Evolutionary conservation across 305 asterid species (phyloP), one percentile per base, ranked within the genome.

Genomic region (Fraxinus velutina): DNA sequence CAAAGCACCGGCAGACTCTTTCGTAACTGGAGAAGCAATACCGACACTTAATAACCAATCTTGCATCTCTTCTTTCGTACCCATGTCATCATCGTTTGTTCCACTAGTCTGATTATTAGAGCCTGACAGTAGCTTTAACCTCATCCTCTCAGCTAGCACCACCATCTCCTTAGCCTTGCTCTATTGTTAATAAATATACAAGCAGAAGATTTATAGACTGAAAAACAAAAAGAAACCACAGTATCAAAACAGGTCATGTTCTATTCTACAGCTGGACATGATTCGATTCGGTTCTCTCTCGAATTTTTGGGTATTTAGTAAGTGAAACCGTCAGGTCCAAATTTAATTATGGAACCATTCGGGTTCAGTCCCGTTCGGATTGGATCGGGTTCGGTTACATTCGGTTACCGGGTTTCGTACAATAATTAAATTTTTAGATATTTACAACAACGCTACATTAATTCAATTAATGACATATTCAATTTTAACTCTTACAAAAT

Each of bases 141-240:
- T 91, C 99, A 95, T 95, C 88, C 90, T 95, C 93, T 95, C 99
- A 30, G 99, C 99, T 75, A 95, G 91, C 86, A 86, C 86, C 90
- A 95, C 99, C 99, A 95, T 95, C 88, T 95, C 98, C 89, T 92
- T 92, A 47, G 98, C 99, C 80, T 95, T 95, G 68, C 94, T 89
- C 98, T 89, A 62, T 44, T 72, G 72, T 79, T 66, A 62, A 33
- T 75, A 39, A 77, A 66, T 78, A 78, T 71, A 79, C 70, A 62
- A 79, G 52, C 78, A 75, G 9, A 78, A 76, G 70, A 44, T 6
- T 36, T 80, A 15, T 62, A 76, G 73, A 29, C 47, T 6, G 33
- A 79, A 75, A 70, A 52, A 6, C 6, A 75, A 60, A 42, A 13
- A 68, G 21, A 4, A 27, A 1, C 19, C 21, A 68, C 3, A 13